phyloP scores from a whole-genome alignment of 345 rosid genomes.

The Melaleuca quinquenervia region DNA sequence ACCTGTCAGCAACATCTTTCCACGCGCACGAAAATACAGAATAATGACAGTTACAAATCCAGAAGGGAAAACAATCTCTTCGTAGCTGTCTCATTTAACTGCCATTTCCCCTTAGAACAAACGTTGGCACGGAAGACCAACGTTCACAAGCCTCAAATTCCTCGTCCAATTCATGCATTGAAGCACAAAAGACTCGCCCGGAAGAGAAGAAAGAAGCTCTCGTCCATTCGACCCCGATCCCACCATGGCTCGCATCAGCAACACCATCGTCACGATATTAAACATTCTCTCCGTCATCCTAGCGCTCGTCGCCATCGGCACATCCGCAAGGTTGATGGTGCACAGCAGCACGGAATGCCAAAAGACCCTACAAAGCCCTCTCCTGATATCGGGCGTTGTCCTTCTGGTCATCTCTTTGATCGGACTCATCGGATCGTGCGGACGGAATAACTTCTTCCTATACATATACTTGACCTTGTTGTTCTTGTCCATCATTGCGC shows the following conservation, averaged over 20 bases:
- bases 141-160: not conserved
- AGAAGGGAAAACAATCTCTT: not conserved
- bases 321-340: not conserved
- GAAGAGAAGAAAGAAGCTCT: not conserved
- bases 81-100: not conserved
- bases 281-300: slow-evolving; percentile 8
- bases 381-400: slow-evolving; percentile 6
- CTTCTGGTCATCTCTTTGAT: slow-evolving; percentile 3
- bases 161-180: not conserved
- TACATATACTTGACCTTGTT: slow-evolving; percentile 6
- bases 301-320: slow-evolving; percentile 6
- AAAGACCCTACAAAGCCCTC: slow-evolving; percentile 6
- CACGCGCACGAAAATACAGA: not conserved
- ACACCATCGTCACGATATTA: slow-evolving; percentile 1
- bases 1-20: not conserved
- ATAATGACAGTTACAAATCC: not conserved
- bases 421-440: slow-evolving; percentile 14
- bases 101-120: not conserved
- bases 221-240: not conserved
- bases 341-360: slow-evolving; percentile 7
- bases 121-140: not conserved
- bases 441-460: slow-evolving; percentile 4
- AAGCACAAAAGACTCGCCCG: not conserved
- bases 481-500: slow-evolving; percentile 7
- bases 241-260: slow-evolving; percentile 17